Conservation (phyloP, 257 asterid species). For the Paraleonurus japonicus region DNA sequence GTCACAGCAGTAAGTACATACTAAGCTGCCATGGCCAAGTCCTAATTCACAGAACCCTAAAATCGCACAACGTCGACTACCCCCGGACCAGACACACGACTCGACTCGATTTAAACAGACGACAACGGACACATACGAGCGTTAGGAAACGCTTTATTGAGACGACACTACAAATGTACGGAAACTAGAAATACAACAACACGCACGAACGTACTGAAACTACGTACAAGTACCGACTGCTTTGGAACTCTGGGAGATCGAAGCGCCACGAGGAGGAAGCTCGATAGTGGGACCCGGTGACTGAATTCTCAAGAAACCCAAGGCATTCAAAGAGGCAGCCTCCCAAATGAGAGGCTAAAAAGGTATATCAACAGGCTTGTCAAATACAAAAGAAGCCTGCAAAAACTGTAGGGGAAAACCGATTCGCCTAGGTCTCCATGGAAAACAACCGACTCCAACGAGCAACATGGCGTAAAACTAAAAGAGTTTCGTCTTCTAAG, state of each 20-base stretch:
- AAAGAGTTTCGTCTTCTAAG: conserved; percentile 24
- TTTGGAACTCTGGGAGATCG: conserved; percentile 6
- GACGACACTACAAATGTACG: neutral
- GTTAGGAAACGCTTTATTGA: conserved; percentile 23
- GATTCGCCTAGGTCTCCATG: conserved; percentile 40
- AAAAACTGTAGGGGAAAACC: conserved; percentile 36
- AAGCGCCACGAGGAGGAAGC: conserved; percentile 27
- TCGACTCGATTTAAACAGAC: neutral
- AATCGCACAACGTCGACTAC: conserved; percentile 13
- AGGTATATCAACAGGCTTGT: conserved; percentile 45
- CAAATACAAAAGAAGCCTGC: conserved; percentile 47
- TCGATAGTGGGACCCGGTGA: conserved; percentile 23
- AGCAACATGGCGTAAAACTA: conserved; percentile 23
- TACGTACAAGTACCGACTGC: neutral
- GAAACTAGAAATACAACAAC: neutral
- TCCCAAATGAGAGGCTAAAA: conserved; percentile 27
- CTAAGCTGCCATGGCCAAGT: conserved; percentile 44
- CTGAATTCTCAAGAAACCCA: conserved; percentile 42
- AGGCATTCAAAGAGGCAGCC: conserved; percentile 44
- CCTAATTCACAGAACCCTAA: conserved; percentile 33
- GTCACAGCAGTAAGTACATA: conserved; percentile 38
- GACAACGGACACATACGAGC: neutral
- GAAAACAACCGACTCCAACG: conserved; percentile 53
- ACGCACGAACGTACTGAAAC: neutral
- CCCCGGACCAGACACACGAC: neutral